Evolutionary conservation across 768 basidiomycete genomes (phyloP).

Genomic region (Pulveroboletus sp.): DNA sequence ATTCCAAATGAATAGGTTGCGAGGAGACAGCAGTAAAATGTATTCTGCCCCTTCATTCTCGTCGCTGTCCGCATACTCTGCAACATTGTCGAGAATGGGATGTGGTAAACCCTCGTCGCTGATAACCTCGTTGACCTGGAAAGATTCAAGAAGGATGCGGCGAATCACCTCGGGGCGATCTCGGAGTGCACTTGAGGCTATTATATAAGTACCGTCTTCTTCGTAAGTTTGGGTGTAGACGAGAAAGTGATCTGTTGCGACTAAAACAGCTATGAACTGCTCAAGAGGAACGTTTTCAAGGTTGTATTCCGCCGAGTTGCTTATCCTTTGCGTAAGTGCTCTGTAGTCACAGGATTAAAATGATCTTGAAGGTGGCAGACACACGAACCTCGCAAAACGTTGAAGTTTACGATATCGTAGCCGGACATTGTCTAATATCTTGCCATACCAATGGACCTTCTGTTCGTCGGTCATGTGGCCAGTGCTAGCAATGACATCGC

Average conservation of each 20-base stretch:
- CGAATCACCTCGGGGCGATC: slow-evolving; percentile 75
- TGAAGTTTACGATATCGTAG: slow-evolving; percentile 92
- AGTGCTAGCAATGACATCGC: slow-evolving; percentile 33
- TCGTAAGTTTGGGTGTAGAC: slow-evolving; percentile 88
- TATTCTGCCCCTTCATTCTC: slow-evolving; percentile 66
- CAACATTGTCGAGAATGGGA: slow-evolving; percentile 36
- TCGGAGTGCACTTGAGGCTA: slow-evolving; percentile 75
- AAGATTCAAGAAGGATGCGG: slow-evolving; percentile 81
- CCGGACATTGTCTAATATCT: slow-evolving; percentile 90
- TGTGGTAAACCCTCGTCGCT: slow-evolving; percentile 47
- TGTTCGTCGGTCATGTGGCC: slow-evolving; percentile 74
- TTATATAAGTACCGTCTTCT: slow-evolving; percentile 87
- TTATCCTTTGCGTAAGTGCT: slow-evolving; percentile 80
- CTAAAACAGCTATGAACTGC: slow-evolving; percentile 74
- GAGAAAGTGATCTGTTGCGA: slow-evolving; percentile 86
- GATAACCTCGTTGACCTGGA: slow-evolving; percentile 66
- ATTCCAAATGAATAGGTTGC: slow-evolving; percentile 86
- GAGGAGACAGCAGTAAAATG: slow-evolving; percentile 82
- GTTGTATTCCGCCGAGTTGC: slow-evolving; percentile 89
- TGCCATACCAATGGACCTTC: slow-evolving; percentile 85
- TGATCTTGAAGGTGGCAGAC: background rate
- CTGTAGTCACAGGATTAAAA: slow-evolving; percentile 32
- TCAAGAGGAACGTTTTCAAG: slow-evolving; percentile 74
- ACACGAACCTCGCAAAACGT: slow-evolving; percentile 76
- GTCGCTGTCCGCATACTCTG: slow-evolving; percentile 44